Conservation (phyloP, 2,329 filamentous ascomycete species). For the Pseudogymnoascus sp. region DNA sequence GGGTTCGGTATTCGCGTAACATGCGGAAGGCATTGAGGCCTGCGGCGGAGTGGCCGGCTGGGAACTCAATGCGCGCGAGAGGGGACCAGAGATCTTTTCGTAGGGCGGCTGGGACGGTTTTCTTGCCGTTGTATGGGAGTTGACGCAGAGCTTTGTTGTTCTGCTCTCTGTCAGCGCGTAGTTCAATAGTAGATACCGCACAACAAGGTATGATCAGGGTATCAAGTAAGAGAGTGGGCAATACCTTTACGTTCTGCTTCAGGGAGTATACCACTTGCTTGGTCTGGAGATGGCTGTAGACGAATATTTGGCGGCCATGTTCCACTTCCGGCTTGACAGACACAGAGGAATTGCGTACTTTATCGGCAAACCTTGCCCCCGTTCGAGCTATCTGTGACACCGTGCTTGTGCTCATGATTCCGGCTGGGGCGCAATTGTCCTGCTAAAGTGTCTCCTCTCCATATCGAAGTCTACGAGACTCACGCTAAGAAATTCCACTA, state of each 20-base stretch:
- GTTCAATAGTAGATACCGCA: background rate
- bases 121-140: constrained; percentile 60
- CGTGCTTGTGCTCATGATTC: background rate
- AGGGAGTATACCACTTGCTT: constrained; percentile 35
- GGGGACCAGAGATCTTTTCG: constrained; percentile 62
- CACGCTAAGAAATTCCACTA: constrained; percentile 4
- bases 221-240: background rate
- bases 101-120: constrained; percentile 52
- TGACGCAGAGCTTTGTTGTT: constrained; percentile 44
- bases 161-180: constrained; percentile 18
- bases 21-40: constrained; percentile 55
- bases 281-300: constrained; percentile 32
- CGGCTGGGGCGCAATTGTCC: constrained; percentile 4
- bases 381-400: background rate
- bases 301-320: constrained; percentile 31
- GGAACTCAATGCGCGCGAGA: constrained; percentile 52
- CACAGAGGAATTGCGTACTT: constrained; percentile 8
- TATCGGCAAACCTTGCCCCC: background rate
- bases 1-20: constrained; percentile 54
- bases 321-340: constrained; percentile 15
- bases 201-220: no score
- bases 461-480: constrained; percentile 7
- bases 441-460: constrained; percentile 5
- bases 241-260: constrained; percentile 28
- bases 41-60: constrained; percentile 37